Evolutionary conservation across 2,329 filamentous ascomycete genomes (phyloP).

Genomic region (Salinomyces thailandicus): DNA sequence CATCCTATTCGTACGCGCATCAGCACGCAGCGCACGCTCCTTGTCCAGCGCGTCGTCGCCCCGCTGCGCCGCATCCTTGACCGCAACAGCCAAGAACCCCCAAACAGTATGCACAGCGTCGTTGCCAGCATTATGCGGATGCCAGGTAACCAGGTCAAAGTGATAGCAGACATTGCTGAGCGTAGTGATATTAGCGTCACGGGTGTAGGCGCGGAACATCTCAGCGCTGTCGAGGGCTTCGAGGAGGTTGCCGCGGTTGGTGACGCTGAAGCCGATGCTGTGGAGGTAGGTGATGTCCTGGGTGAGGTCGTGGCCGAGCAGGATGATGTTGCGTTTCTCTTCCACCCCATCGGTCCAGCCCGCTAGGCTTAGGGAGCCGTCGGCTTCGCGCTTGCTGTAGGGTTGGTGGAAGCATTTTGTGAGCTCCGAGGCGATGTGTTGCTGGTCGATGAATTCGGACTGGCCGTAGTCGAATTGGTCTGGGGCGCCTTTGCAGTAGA

Average conservation of each 20-base stretch:
- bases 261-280: constrained; percentile 52
- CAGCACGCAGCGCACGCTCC: constrained; percentile 17
- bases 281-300: constrained; percentile 60
- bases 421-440: constrained; percentile 37
- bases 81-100: constrained; percentile 55
- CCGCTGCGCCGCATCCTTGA: constrained; percentile 30
- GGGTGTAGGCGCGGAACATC: constrained; percentile 56
- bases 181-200: constrained; percentile 39
- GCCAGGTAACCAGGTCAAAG: constrained; percentile 51
- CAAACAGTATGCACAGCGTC: constrained; percentile 28
- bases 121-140: constrained; percentile 29
- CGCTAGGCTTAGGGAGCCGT: neutral
- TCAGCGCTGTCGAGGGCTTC: constrained; percentile 63
- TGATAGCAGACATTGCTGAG: constrained; percentile 53
- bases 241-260: constrained; percentile 44
- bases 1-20: constrained; percentile 17
- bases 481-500: constrained; percentile 63
- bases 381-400: constrained; percentile 30
- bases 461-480: constrained; percentile 62
- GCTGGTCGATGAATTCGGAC: constrained; percentile 45
- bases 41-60: constrained; percentile 19
- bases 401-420: constrained; percentile 48
- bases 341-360: constrained; percentile 11
- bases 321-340: constrained; percentile 50
- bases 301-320: constrained; percentile 66